These are phyloP conservation scores for Adansonia madagascariensis DNA, from an alignment of 441 rosid species.

Conservation along the genomic window DNA sequence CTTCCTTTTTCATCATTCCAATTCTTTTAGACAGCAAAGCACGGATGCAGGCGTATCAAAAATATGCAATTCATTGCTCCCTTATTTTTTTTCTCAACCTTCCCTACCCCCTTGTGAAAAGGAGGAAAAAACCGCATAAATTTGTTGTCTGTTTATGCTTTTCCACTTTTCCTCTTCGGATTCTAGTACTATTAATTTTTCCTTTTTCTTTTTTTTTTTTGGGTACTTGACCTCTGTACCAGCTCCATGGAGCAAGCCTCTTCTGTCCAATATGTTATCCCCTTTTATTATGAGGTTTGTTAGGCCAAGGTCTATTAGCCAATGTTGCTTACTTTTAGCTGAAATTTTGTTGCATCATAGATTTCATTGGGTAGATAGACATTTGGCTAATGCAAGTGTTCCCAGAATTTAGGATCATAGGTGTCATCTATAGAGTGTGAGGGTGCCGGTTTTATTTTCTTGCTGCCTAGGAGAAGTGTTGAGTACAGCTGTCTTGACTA, in stretches of 20 bases:
- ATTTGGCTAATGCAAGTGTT: conserved; percentile 9
- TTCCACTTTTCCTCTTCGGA: background rate
- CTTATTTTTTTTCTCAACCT: background rate
- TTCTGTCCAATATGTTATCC: background rate
- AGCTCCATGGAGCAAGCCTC: background rate
- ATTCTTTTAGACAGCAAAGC: background rate
- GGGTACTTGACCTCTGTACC: background rate
- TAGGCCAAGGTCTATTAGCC: background rate
- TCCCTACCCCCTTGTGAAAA: background rate
- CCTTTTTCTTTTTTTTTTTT: background rate
- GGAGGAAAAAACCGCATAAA: background rate
- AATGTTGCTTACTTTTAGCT: conserved; percentile 1
- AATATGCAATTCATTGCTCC: background rate
- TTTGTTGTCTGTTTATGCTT: background rate
- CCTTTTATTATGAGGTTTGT: background rate
- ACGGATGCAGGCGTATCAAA: background rate
- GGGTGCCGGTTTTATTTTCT: conserved; percentile 3
- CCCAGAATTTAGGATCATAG: conserved; percentile 3
- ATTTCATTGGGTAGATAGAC: background rate
- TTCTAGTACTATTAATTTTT: background rate
- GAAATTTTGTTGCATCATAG: conserved; percentile 6
- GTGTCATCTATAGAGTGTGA: background rate
- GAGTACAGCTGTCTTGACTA: conserved; percentile 6
- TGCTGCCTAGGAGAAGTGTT: conserved; percentile 8
- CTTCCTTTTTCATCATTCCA: background rate